Evolutionary conservation across 2,329 filamentous ascomycete species (phyloP).

Genomic region (Alternaria gansuensis): DNA sequence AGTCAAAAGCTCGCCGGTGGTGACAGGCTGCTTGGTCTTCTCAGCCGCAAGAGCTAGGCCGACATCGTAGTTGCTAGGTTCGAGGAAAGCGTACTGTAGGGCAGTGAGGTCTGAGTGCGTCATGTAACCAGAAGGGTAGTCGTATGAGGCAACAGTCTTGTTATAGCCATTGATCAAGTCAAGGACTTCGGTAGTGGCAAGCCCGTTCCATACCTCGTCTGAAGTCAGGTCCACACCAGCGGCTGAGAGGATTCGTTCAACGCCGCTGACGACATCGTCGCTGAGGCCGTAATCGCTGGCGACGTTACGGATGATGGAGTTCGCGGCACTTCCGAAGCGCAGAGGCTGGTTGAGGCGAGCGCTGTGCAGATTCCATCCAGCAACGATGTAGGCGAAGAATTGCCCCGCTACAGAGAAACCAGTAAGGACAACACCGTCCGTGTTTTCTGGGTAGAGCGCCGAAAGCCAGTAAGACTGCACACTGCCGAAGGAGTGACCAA

Average conservation of each 20-base stretch:
- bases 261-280: conserved; percentile 23
- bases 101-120: conserved; percentile 57
- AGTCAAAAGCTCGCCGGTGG: conserved; percentile 68
- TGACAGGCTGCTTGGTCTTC: conserved; percentile 64
- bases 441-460: conserved; percentile 61
- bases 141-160: conserved; percentile 29
- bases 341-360: conserved; percentile 56
- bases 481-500: conserved; percentile 72
- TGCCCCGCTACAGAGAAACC: conserved; percentile 64
- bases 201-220: conserved; percentile 40
- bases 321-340: conserved; percentile 49
- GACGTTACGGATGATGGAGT: conserved; percentile 18
- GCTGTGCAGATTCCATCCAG: conserved; percentile 60
- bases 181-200: conserved; percentile 43
- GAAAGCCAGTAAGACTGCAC: conserved; percentile 66
- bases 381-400: conserved; percentile 56
- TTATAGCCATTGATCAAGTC: conserved; percentile 47
- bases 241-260: conserved; percentile 31
- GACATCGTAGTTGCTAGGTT: conserved; percentile 65
- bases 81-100: conserved; percentile 61
- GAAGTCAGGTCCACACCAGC: conserved; percentile 26
- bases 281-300: conserved; percentile 23
- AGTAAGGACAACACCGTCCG: conserved; percentile 68
- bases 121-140: conserved; percentile 63
- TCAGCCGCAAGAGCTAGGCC: conserved; percentile 60